These are phyloP conservation scores for Selenicereus undatus DNA, from an alignment of 148 eudicot genomes.

Conservation along the genomic window DNA sequence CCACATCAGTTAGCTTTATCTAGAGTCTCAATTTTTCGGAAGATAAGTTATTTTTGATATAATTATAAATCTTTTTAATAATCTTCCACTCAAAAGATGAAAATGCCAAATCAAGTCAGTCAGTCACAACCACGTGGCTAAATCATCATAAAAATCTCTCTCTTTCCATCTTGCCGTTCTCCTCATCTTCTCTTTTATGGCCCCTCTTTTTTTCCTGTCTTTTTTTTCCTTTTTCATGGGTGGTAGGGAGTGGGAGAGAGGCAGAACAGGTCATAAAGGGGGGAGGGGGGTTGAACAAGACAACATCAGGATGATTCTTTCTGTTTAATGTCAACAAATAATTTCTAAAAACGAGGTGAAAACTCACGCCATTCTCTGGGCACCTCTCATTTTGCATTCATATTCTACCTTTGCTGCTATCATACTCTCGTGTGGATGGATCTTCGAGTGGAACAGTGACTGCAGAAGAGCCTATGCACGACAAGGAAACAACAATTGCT, in stretches of 20 bases:
- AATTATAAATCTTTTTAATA: background rate
- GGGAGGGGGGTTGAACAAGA: background rate
- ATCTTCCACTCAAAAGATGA: background rate
- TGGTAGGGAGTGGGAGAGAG: background rate
- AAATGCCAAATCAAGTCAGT: background rate
- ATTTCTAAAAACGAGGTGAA: constrained; percentile 8
- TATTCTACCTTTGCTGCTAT: constrained; percentile 93
- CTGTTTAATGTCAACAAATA: background rate
- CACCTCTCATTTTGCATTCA: constrained; percentile 94
- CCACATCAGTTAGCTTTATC: background rate
- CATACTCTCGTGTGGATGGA: constrained; percentile 69
- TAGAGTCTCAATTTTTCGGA: background rate
- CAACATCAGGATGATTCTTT: background rate
- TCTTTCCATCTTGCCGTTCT: background rate
- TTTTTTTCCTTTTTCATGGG: too few relatives aligned
- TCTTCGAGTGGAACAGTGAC: constrained; percentile 71
- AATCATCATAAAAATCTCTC: background rate
- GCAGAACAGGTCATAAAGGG: background rate
- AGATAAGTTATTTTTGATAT: background rate
- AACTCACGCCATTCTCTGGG: constrained; percentile 97
- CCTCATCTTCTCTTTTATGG: background rate
- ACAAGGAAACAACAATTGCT: constrained; percentile 12
- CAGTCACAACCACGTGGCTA: background rate
- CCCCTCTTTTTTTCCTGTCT: background rate
- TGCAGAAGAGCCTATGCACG: constrained; percentile 68